Conservation (phyloP, 2,329 filamentous ascomycete species). For the Pezizomycotina sp. region DNA sequence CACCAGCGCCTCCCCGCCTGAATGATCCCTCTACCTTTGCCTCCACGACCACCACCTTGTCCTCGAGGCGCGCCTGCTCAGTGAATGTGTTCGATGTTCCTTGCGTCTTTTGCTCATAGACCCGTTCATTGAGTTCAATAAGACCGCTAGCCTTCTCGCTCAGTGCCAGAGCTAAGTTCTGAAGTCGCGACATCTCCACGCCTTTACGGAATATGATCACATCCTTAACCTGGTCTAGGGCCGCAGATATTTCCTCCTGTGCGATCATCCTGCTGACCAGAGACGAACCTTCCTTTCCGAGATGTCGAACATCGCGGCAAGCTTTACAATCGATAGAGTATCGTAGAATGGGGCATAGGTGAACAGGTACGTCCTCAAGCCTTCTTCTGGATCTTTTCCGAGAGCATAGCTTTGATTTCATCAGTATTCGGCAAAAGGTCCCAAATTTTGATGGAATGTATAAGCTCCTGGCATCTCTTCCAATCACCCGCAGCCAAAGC, state of each 20-base stretch:
- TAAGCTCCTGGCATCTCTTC: slow-evolving; percentile 88
- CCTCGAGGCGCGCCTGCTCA: slow-evolving; percentile 70
- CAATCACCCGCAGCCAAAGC: slow-evolving; percentile 91
- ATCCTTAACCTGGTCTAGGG: slow-evolving; percentile 91
- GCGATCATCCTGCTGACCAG: slow-evolving; percentile 99
- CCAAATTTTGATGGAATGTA: slow-evolving; percentile 99
- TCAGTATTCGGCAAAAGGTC: slow-evolving; percentile 86
- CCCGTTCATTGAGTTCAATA: slow-evolving; percentile 94
- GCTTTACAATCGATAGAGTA: slow-evolving; percentile 70
- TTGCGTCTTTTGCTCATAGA: slow-evolving; percentile 89
- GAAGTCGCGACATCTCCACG: slow-evolving; percentile 87
- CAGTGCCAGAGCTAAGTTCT: slow-evolving; percentile 83
- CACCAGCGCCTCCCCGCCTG: slow-evolving; percentile 28
- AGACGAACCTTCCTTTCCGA: slow-evolving; percentile 77
- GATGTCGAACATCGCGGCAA: slow-evolving; percentile 91
- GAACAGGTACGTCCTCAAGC: slow-evolving; percentile 94
- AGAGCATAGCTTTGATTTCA: slow-evolving; percentile 92
- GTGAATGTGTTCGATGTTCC: slow-evolving; percentile 80
- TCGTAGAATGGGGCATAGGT: slow-evolving; percentile 99
- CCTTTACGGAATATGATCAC: slow-evolving; percentile 99
- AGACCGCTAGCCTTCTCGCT: slow-evolving; percentile 92
- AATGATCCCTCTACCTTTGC: slow-evolving; percentile 39
- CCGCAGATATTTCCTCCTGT: slow-evolving; percentile 91
- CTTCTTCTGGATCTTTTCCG: slow-evolving; percentile 98
- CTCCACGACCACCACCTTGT: slow-evolving; percentile 50